Evolutionary conservation across 2,329 filamentous ascomycete genomes (phyloP).

Genomic region (Colletotrichum tabaci): DNA sequence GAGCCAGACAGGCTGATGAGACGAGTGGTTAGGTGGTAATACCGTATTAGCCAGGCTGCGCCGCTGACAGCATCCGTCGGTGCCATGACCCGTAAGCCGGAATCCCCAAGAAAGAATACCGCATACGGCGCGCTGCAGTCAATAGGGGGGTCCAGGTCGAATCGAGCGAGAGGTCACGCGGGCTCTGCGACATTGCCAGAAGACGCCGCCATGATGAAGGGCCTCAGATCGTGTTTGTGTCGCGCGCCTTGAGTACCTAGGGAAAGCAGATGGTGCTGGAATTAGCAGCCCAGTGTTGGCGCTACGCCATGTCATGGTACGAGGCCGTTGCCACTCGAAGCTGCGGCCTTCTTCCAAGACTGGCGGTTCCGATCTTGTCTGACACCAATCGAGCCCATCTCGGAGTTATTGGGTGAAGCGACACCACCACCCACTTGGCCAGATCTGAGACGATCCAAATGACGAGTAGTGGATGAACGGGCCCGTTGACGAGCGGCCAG

Average conservation of each 20-base stretch:
- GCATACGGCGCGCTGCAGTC: slow-evolving; percentile 28
- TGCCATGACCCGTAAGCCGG: slow-evolving; percentile 23
- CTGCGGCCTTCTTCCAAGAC: neutral
- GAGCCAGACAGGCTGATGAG: slow-evolving; percentile 27
- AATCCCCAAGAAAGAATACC: slow-evolving; percentile 21
- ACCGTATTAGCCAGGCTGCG: slow-evolving; percentile 13
- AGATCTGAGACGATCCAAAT: slow-evolving; percentile 30
- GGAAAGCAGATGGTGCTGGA: neutral
- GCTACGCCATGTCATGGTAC: slow-evolving; percentile 5
- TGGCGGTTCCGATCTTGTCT: neutral
- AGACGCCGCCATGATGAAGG: slow-evolving; percentile 10
- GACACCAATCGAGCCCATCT: slow-evolving; percentile 15
- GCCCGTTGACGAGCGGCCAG: slow-evolving; percentile 34
- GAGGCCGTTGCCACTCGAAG: slow-evolving; percentile 9
- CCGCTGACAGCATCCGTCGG: slow-evolving; percentile 33
- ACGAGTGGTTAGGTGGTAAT: neutral
- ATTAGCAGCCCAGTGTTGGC: slow-evolving; percentile 8
- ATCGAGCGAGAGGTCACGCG: slow-evolving; percentile 27
- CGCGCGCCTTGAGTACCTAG: slow-evolving; percentile 7
- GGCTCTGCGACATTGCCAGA: slow-evolving; percentile 9
- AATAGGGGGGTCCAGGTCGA: slow-evolving; percentile 26
- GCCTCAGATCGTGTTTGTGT: slow-evolving; percentile 16
- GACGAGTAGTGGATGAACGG: slow-evolving; percentile 34
- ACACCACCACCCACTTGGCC: slow-evolving; percentile 22
- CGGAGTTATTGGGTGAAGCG: slow-evolving; percentile 22